Evolutionary conservation across 2,329 filamentous ascomycete species (phyloP).

Genomic region (Zymoseptoria crescenta): DNA sequence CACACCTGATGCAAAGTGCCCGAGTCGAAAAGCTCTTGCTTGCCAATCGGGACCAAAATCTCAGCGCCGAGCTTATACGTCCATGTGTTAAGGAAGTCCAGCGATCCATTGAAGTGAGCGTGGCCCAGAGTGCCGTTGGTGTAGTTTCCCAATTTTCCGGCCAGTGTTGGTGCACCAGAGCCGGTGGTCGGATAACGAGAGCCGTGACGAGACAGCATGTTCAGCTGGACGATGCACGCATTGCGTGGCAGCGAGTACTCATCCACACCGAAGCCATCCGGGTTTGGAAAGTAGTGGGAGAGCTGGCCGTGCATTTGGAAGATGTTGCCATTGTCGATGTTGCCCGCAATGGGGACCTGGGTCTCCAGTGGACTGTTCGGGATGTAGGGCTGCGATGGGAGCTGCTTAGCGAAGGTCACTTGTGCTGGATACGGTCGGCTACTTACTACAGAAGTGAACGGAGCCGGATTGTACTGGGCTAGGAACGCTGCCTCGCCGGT

Average conservation of each 20-base stretch:
- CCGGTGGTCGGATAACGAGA: slow-evolving; percentile 62
- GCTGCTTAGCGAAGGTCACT: not conserved
- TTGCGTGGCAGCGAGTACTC: slow-evolving; percentile 62
- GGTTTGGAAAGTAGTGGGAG: slow-evolving; percentile 61
- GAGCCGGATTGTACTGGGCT: slow-evolving; percentile 61
- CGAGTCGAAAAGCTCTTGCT: slow-evolving; percentile 52
- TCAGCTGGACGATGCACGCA: slow-evolving; percentile 60
- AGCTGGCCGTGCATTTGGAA: slow-evolving; percentile 64
- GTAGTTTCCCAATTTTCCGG: slow-evolving; percentile 50
- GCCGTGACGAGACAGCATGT: slow-evolving; percentile 68
- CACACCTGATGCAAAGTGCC: slow-evolving; percentile 54
- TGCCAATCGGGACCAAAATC: slow-evolving; percentile 64
- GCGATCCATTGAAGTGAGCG: slow-evolving; percentile 47
- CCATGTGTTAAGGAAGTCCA: slow-evolving; percentile 64
- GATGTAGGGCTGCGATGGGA: slow-evolving; percentile 45
- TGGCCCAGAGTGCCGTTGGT: slow-evolving; percentile 26
- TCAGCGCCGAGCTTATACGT: slow-evolving; percentile 61
- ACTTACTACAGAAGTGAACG: slow-evolving; percentile 44
- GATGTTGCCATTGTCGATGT: slow-evolving; percentile 53
- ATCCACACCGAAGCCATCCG: slow-evolving; percentile 61
- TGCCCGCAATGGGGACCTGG: slow-evolving; percentile 55
- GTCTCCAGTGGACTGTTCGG: slow-evolving; percentile 66
- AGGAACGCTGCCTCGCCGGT: slow-evolving; percentile 64
- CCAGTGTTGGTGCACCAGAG: slow-evolving; percentile 49
- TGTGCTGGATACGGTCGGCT: not conserved